phyloP scores from a whole-genome alignment of 805 yeast species.

The Candida nanaspora region DNA sequence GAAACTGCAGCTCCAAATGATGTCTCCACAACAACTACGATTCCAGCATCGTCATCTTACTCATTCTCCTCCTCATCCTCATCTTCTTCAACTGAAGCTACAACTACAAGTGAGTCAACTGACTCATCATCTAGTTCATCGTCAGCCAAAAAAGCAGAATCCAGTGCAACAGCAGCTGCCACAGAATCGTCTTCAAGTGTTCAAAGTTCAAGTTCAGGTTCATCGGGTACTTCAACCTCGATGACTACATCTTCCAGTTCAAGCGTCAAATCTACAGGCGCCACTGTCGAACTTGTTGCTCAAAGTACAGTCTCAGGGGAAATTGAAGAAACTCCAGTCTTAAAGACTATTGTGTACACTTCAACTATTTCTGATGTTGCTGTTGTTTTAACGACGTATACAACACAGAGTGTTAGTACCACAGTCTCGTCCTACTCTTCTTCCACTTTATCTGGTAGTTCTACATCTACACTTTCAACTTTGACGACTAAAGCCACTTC shows the following conservation, averaged over 20 bases:
- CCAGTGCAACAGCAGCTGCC: too few species aligned
- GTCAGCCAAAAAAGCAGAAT: too few species aligned
- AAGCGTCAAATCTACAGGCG: background rate
- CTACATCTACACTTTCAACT: background rate
- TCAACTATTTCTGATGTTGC: conserved; percentile 17
- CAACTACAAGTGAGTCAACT: too few species aligned
- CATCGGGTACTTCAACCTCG: too few species aligned
- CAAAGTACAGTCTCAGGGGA: conserved; percentile 14
- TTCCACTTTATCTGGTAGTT: background rate
- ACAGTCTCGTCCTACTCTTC: background rate
- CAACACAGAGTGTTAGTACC: background rate
- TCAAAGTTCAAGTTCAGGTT: background rate
- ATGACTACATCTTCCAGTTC: background rate
- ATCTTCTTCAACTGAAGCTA: background rate
- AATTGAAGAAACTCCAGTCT: conserved; percentile 8
- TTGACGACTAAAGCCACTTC: background rate
- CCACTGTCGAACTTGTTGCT: conserved; percentile 14
- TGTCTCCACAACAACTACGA: conserved; percentile 7
- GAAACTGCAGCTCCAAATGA: conserved; percentile 8
- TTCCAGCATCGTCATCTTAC: conserved; percentile 2
- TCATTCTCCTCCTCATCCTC: background rate
- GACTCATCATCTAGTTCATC: too few species aligned
- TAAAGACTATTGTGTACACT: conserved; percentile 16
- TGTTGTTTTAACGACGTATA: conserved; percentile 19
- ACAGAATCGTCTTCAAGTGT: too few species aligned